Conservation (phyloP, 768 basidiomycete genomes). For the Leccinum truebloodii region DNA sequence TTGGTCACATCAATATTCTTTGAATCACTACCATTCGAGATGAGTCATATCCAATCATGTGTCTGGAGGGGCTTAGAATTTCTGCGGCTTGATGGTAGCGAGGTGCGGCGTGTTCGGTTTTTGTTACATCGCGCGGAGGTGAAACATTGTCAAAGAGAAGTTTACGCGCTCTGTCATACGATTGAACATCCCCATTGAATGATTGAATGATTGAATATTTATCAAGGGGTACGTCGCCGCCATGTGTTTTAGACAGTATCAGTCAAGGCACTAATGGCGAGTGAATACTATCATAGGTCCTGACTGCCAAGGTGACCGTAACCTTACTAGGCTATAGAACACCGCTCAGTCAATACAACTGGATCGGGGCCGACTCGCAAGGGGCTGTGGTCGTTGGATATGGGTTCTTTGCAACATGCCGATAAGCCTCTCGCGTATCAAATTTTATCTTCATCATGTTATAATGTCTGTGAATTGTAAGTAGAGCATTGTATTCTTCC, state of each 20-base stretch:
- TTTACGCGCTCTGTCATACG: not conserved
- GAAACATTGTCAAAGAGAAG: not conserved
- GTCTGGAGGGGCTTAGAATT: not conserved
- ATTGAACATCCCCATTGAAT: not conserved
- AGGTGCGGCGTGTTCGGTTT: not conserved
- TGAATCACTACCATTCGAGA: not conserved
- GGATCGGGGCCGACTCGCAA: not conserved
- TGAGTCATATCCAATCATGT: not conserved
- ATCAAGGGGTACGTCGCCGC: not conserved
- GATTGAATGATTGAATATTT: not conserved
- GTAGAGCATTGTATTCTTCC: not conserved
- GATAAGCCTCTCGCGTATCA: slow-evolving; percentile 7
- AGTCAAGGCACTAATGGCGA: not conserved
- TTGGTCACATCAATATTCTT: not conserved
- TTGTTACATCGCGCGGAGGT: not conserved
- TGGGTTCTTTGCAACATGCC: slow-evolving; percentile 1
- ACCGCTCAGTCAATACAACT: not conserved
- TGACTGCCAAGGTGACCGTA: not conserved
- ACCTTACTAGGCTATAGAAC: not conserved
- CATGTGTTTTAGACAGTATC: not conserved
- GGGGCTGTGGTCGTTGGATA: not conserved
- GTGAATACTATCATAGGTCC: not conserved
- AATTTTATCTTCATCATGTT: slow-evolving; percentile 2
- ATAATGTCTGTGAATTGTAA: slow-evolving; percentile 1
- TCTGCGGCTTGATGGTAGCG: not conserved